phyloP scores from a whole-genome alignment of 2,329 filamentous ascomycete genomes.

The Parafenestella ontariensis region DNA sequence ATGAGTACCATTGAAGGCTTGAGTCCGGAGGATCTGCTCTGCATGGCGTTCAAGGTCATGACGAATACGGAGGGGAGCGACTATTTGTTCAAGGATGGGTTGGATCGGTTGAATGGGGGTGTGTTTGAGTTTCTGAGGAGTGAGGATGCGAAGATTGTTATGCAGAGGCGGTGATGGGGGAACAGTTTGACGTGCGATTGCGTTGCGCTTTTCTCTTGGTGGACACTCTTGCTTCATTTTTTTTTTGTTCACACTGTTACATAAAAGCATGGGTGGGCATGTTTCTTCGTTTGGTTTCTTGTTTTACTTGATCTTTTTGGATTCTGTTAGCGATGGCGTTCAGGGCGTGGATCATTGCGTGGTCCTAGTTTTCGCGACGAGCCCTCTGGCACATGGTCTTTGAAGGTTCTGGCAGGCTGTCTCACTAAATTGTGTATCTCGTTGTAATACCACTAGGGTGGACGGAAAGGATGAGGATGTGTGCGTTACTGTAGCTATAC shows the following conservation, averaged over 20 bases:
- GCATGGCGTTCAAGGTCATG: conserved; percentile 38
- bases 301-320: background rate
- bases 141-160: conserved; percentile 43
- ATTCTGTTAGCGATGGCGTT: conserved; percentile 37
- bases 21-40: conserved; percentile 44
- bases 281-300: background rate
- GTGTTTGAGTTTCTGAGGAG: conserved; percentile 41
- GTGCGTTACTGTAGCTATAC: no score
- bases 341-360: background rate
- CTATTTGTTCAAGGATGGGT: conserved; percentile 43
- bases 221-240: background rate
- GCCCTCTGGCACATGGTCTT: background rate
- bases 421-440: background rate
- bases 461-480: no score
- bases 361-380: background rate
- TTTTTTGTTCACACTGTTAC: conserved; percentile 1
- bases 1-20: conserved; percentile 42
- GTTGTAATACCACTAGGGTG: background rate
- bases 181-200: no score
- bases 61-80: conserved; percentile 45
- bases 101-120: conserved; percentile 35
- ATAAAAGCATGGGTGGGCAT: background rate
- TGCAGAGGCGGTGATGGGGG: conserved; percentile 27
- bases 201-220: no score
- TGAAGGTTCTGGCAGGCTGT: background rate